Evolutionary conservation across 2,329 filamentous ascomycete genomes (phyloP).

Genomic region (Aciculosporium take): DNA sequence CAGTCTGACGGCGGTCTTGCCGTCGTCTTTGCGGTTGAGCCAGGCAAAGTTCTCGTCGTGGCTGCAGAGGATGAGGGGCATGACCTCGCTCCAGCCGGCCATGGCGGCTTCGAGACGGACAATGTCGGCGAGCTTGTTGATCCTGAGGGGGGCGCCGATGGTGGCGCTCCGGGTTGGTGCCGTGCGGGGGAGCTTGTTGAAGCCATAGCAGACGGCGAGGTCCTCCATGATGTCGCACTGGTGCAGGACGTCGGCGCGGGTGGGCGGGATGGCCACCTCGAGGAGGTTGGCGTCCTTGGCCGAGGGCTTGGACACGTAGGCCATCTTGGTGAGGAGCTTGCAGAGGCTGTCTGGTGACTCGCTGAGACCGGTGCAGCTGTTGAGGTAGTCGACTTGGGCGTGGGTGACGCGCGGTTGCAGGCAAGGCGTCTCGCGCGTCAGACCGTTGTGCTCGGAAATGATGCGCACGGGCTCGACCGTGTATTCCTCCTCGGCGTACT

Average conservation of each 20-base stretch:
- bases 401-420: slow-evolving; percentile 62
- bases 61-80: slow-evolving; percentile 91
- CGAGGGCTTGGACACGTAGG: slow-evolving; percentile 67
- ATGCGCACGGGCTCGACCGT: slow-evolving; percentile 90
- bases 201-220: slow-evolving; percentile 89
- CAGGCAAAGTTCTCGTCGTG: slow-evolving; percentile 97
- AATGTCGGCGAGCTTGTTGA: slow-evolving; percentile 94
- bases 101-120: slow-evolving; percentile 79
- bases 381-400: slow-evolving; percentile 86
- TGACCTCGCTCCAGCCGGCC: slow-evolving; percentile 90
- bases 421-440: slow-evolving; percentile 69
- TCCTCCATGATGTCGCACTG: slow-evolving; percentile 99
- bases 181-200: slow-evolving; percentile 83
- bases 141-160: slow-evolving; percentile 69
- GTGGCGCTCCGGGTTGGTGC: slow-evolving; percentile 78
- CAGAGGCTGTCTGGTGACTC: slow-evolving; percentile 64
- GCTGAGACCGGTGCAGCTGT: slow-evolving; percentile 73
- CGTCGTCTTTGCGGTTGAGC: slow-evolving; percentile 82
- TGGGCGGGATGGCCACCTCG: slow-evolving; percentile 73
- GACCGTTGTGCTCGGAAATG: slow-evolving; percentile 76
- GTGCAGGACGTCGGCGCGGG: slow-evolving; percentile 86
- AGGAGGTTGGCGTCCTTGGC: slow-evolving; percentile 53
- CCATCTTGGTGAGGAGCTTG: slow-evolving; percentile 76
- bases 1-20: slow-evolving; percentile 66
- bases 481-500: slow-evolving; percentile 77